Percentiles rank a stretch among this genome's conserved stretches.
These are phyloP conservation scores for Cyberlindnera sargentensis DNA, from an alignment of 805 yeast species.

Conservation along the genomic window DNA sequence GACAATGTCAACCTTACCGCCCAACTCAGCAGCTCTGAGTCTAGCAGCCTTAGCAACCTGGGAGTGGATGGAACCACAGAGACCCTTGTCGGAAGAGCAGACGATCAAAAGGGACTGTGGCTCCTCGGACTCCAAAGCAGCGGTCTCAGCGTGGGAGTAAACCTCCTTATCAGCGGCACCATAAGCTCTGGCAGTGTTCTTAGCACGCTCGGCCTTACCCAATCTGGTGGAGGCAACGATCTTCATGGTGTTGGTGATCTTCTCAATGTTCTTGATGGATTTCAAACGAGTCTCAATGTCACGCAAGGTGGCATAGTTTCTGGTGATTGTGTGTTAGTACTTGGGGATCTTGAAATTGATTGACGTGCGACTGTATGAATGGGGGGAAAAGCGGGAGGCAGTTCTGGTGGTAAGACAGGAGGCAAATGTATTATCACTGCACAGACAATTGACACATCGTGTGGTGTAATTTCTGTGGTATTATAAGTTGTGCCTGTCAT, in stretches of 20 bases:
- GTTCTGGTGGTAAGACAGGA: too few species aligned
- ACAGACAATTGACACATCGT: too few species aligned
- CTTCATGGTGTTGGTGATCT: conserved; percentile 99
- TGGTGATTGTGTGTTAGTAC: conserved; percentile 18
- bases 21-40: conserved; percentile 47
- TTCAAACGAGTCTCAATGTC: conserved; percentile 97
- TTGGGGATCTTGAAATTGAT: too few species aligned
- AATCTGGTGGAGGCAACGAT: conserved; percentile 97
- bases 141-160: conserved; percentile 75
- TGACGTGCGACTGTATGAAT: too few species aligned
- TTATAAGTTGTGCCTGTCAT: too few species aligned
- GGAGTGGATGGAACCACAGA: conserved; percentile 97
- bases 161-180: conserved; percentile 75
- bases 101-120: conserved; percentile 70
- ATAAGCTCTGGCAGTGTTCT: conserved; percentile 80
- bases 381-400: too few species aligned
- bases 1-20: conserved; percentile 67
- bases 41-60: conserved; percentile 89
- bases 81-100: conserved; percentile 94
- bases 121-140: conserved; percentile 36
- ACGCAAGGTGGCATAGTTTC: conserved; percentile 97
- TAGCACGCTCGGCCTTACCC: conserved; percentile 92
- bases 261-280: conserved; percentile 97
- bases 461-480: too few species aligned
- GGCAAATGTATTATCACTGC: too few species aligned